Base-by-base conservation (phyloP, 176 grass and related monocot genomes). In the Aegilops bicornis region DNA sequence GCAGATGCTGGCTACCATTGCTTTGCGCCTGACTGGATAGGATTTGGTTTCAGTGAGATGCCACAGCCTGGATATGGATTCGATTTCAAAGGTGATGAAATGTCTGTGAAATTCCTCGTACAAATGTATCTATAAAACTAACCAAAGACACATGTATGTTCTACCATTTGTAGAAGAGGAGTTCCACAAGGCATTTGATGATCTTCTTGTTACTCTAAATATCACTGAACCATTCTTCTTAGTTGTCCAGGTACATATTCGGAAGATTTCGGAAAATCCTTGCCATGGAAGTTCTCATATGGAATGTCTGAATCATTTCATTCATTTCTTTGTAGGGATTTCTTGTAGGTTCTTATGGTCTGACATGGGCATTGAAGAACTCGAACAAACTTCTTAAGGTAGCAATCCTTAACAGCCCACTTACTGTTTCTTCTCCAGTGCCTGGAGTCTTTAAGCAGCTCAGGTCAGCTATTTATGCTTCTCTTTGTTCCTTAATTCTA, bases 31-130 rank as follows among this genome's bases (percentile, higher is more conserved):
- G 96, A 98, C 48, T 98, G 96, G 96, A 91, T 98, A 65, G 93
- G 96, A 91, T 98, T 98, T 82, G 96, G 96, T 36, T 98, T 98
- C 73, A 98, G 93, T 89, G 96, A 98, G 66, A 95, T 92, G 89
- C 96, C 96, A 67, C 96, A 98, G 25, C 88, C 96, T 76, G 96
- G 96, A 62, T 98, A 98, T 84, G 96, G 93, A 74, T 98, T 98
- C 63, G 85, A 86, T 83, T 98, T 85, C 73, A 95, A 87, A 94
- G 96, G 96, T 98, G 24, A 86, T 83, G 13, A 74, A 86, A 56
- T 77, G 9, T 56, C 74, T 32, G 52, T 22, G 47, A 56, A 54
- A 32, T 77, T 77, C 74, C 47, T 56, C 16, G 8, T 76, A 76
- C 43, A 32, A 27, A 54, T 67, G 80, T 78, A 3, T 64, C 48